Base-by-base conservation (phyloP, 2,329 filamentous ascomycete species). In the Penicillium sumatraense region DNA sequence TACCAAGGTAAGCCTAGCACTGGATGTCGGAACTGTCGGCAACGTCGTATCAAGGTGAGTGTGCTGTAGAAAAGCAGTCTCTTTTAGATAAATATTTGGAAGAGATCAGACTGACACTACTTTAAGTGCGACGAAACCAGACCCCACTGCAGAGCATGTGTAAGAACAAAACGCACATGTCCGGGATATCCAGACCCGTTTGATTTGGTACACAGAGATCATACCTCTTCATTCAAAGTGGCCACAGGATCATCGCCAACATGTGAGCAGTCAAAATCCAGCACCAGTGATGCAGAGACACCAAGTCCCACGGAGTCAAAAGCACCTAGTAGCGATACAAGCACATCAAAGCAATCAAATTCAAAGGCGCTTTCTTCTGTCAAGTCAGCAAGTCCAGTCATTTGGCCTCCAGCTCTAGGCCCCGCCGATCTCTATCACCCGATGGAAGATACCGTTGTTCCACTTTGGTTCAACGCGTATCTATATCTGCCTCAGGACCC, bases 401-500 rank as follows among this genome's bases (percentile, higher is more conserved):
- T 27, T 21, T 52, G 52, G 51, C 52, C 57, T 23, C 41, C 24
- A 13, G 24, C 36, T 16, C 21, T 45, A 14, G 33, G 61, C 3
- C 64, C 63, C 2, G 27, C 50, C 13, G 56, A 52, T 44, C 40
- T 68, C 1, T 60, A 57, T 20, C 55, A 63, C 0, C 64, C 66
- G 1, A 51, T 67, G 57, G 68, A 70, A 49, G 63, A 66, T 26
- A 68, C 60, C 1, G 64, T 71, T 9, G 56, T 65, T 9, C 58
- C 68, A 0, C 44, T 70, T 4, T 70, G 68, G 29, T 70, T 71
- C 47, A 69, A 68, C 48, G 70, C 67, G 4, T 70, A 64, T 49
- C 40, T 71, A 5, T 68, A 67, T 42, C 51, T 64, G 2, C 67
- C 64, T 1, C 62, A 62, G 29, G 68, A 68, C 31, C 65, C 63